phyloP scores from a whole-genome alignment of 225 moss, liverwort and hornwort species.

The Straminergon stramineum region DNA sequence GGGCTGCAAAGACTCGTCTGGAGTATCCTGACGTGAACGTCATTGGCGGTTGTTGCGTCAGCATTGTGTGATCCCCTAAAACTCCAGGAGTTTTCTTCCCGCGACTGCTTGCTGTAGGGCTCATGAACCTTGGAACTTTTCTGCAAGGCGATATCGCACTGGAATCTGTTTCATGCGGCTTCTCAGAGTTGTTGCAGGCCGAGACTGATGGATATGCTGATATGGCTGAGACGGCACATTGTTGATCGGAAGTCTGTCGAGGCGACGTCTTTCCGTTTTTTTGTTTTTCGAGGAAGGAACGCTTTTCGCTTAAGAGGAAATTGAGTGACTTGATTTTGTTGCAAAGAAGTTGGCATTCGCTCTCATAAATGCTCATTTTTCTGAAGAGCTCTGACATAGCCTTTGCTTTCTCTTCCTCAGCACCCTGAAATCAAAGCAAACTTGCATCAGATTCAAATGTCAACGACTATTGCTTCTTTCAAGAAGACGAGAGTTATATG shows the following conservation, averaged over 20 bases:
- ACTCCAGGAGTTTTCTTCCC: constrained; percentile 21
- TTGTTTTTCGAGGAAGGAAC: constrained; percentile 1
- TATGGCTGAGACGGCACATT: neutral
- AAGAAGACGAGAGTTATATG: neutral
- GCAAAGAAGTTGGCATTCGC: constrained; percentile 35
- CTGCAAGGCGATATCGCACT: constrained; percentile 21
- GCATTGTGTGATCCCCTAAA: neutral
- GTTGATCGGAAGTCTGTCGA: neutral
- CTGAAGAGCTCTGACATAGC: constrained; percentile 29
- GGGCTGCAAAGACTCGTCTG: constrained; percentile 11
- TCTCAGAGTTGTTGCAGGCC: constrained; percentile 3
- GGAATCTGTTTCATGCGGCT: constrained; percentile 18
- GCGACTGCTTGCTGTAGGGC: constrained; percentile 54
- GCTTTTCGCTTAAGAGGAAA: constrained; percentile 12
- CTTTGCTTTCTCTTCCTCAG: constrained; percentile 29
- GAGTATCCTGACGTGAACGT: constrained; percentile 32
- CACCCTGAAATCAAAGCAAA: constrained; percentile 8
- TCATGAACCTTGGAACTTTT: constrained; percentile 53
- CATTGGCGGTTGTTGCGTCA: constrained; percentile 43
- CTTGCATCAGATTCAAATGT: neutral
- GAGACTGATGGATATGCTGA: constrained; percentile 4
- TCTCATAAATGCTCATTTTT: constrained; percentile 25
- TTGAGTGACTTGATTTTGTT: constrained; percentile 34
- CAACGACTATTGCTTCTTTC: neutral
- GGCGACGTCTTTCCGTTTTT: constrained; percentile 7